These are phyloP conservation scores for Colletotrichum lupini DNA, from an alignment of 2,329 filamentous ascomycete species.

Conservation along the genomic window DNA sequence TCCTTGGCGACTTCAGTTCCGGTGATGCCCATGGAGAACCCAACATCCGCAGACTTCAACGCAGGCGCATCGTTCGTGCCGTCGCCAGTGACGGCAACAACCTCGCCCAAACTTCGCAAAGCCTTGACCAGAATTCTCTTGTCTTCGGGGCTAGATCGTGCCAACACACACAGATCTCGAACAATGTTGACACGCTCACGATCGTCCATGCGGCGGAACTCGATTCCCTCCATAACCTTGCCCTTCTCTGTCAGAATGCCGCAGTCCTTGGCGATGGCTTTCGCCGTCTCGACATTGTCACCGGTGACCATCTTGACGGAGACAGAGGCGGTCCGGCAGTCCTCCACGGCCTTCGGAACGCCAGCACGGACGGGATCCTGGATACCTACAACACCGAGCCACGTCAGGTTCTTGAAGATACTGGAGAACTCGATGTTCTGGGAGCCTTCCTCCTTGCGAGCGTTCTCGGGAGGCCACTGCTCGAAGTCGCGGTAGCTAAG, in stretches of 20 bases:
- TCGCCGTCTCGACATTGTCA: slow-evolving; percentile 61
- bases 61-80: slow-evolving; percentile 76
- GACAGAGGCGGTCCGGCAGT: slow-evolving; percentile 31
- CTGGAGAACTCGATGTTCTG: slow-evolving; percentile 62
- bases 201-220: slow-evolving; percentile 64
- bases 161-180: slow-evolving; percentile 67
- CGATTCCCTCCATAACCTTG: slow-evolving; percentile 69
- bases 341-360: slow-evolving; percentile 35
- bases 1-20: slow-evolving; percentile 74
- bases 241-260: slow-evolving; percentile 70
- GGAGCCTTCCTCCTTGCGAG: slow-evolving; percentile 68
- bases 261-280: slow-evolving; percentile 57
- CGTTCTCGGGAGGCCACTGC: slow-evolving; percentile 73
- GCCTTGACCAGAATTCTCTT: slow-evolving; percentile 74
- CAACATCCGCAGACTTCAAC: slow-evolving; percentile 74
- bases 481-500: slow-evolving; percentile 75
- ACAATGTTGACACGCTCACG: slow-evolving; percentile 61
- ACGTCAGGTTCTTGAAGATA: slow-evolving; percentile 47
- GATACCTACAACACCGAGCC: slow-evolving; percentile 50
- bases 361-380: slow-evolving; percentile 36
- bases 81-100: slow-evolving; percentile 74
- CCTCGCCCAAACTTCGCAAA: slow-evolving; percentile 73
- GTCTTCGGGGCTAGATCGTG: slow-evolving; percentile 76
- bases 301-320: slow-evolving; percentile 63
- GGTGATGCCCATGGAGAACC: slow-evolving; percentile 76